A percentile compares a stretch with the other conserved stretches of the same genome.
Evolutionary conservation across 306 rosid genomes (phyloP).

Genomic region (Oemleria cerasiformis): DNA sequence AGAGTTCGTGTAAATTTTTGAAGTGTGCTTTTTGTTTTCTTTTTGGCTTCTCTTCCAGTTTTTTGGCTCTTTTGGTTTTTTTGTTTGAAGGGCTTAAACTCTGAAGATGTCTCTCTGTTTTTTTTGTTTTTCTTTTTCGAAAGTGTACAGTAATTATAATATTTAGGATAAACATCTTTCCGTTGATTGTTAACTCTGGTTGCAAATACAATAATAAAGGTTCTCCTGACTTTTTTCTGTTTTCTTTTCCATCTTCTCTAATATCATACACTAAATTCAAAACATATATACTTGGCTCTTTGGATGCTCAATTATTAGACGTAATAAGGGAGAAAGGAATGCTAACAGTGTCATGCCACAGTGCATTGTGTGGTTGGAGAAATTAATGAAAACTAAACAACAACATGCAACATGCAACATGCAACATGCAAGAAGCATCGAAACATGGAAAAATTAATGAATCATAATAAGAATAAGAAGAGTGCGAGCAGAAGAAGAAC

Average conservation of each 20-base stretch:
- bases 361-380: no score
- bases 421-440: no score
- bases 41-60: background rate
- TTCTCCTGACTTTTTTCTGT: background rate
- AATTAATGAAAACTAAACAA: no score
- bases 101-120: background rate
- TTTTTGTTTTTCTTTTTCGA: background rate
- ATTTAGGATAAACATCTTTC: background rate
- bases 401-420: background rate
- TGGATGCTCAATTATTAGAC: no score
- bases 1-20: constrained; percentile 7
- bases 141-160: constrained; percentile 1
- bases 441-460: no score
- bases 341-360: no score
- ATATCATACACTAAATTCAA: no score
- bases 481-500: background rate
- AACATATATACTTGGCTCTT: no score
- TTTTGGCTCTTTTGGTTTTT: constrained; percentile 15
- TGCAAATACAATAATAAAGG: background rate
- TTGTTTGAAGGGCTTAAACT: constrained; percentile 24
- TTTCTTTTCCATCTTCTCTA: no score
- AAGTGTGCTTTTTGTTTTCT: background rate
- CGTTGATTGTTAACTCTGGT: background rate
- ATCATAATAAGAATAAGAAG: background rate
- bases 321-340: no score